Conservation (phyloP, 2,329 filamentous ascomycete species). For the Alternaria sp. region DNA sequence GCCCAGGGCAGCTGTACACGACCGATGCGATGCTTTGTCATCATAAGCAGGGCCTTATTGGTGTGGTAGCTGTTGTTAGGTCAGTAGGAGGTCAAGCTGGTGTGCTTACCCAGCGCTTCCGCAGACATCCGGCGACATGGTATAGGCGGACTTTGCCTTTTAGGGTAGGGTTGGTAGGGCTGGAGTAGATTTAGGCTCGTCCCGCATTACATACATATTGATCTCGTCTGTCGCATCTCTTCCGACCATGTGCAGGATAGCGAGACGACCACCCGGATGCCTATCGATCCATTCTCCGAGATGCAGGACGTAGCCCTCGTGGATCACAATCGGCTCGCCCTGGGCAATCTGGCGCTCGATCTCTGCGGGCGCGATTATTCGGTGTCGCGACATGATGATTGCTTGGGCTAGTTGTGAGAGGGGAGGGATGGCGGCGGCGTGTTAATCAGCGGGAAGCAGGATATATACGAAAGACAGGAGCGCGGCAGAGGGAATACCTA, state of each 20-base stretch:
- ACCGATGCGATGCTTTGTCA: slow-evolving; percentile 69
- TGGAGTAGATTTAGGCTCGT: slow-evolving; percentile 4
- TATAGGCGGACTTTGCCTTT: slow-evolving; percentile 14
- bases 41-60: slow-evolving; percentile 61
- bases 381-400: slow-evolving; percentile 30
- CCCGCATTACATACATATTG: slow-evolving; percentile 58
- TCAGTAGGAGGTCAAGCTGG: slow-evolving; percentile 33
- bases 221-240: slow-evolving; percentile 68
- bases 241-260: slow-evolving; percentile 69
- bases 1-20: slow-evolving; percentile 64
- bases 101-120: slow-evolving; percentile 18
- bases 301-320: slow-evolving; percentile 62
- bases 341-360: slow-evolving; percentile 64
- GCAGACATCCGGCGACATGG: slow-evolving; percentile 14
- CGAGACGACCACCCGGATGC: slow-evolving; percentile 67
- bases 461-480: slow-evolving; percentile 11
- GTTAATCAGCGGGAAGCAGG: slow-evolving; percentile 12
- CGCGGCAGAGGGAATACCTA: slow-evolving; percentile 9
- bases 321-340: slow-evolving; percentile 65
- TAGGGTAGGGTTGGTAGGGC: slow-evolving; percentile 11
- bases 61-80: slow-evolving; percentile 63
- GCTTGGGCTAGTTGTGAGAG: slow-evolving; percentile 7
- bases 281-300: slow-evolving; percentile 66
- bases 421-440: slow-evolving; percentile 5
- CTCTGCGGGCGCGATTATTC: slow-evolving; percentile 54